Evolutionary conservation across 2,329 filamentous ascomycete genomes (phyloP).

Genomic region (Aspergillaceae sp.): DNA sequence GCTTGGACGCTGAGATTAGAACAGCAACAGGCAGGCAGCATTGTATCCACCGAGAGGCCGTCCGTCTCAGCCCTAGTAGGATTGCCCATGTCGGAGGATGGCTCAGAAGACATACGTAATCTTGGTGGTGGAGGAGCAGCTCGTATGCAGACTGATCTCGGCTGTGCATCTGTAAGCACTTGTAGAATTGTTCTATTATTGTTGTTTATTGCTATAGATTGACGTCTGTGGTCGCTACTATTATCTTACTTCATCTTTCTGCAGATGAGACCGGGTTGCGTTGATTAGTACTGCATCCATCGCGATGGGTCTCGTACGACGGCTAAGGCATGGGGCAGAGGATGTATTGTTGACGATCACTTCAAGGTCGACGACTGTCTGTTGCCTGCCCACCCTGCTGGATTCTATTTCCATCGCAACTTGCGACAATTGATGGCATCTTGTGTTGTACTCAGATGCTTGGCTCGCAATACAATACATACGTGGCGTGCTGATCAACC

Average conservation of each 20-base stretch:
- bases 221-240: not conserved
- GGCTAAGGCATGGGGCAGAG: too few species aligned
- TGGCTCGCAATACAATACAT: too few species aligned
- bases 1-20: not conserved
- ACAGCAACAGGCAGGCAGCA: not conserved
- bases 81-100: too few species aligned
- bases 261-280: too few species aligned
- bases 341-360: too few species aligned
- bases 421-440: not conserved
- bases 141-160: not conserved
- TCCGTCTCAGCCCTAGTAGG: conserved; percentile 1
- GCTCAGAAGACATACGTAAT: not conserved
- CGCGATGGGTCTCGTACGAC: too few species aligned
- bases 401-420: not conserved
- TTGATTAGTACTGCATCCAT: too few species aligned
- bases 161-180: not conserved
- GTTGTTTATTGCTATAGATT: not conserved
- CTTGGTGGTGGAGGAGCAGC: not conserved
- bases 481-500: not conserved
- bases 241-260: too few species aligned
- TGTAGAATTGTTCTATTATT: not conserved
- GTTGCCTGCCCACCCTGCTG: not conserved
- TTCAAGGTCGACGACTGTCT: not conserved
- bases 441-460: too few species aligned
- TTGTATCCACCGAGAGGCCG: not conserved